Base-by-base conservation (phyloP, 768 basidiomycete species). In the Collybiopsis confluens region DNA sequence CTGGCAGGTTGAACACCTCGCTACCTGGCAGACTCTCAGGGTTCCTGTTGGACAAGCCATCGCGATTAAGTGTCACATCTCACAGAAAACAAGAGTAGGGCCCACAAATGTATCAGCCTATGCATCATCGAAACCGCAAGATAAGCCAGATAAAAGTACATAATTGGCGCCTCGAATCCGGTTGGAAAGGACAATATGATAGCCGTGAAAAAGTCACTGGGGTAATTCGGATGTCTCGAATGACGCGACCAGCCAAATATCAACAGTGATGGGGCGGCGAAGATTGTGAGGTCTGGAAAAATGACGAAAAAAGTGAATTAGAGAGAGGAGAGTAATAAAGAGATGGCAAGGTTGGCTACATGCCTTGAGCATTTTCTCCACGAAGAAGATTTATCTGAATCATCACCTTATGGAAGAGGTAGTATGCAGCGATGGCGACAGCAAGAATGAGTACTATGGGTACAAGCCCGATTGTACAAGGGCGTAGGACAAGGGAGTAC, bases 221-320 rank as follows among this genome's bases (percentile, higher is more conserved):
- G n/a, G n/a, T n/a, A n/a, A n/a, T n/a, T n/a, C n/a, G n/a, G n/a
- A n/a, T n/a, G n/a, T n/a, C n/a, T n/a, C 0, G 90, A 95, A 47
- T 79, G 70, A 8, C 95, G 95, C 97, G 96, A 99, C 97, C 97
- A 98, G 5, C 97, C 97, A 3, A 90, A 91, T 26, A 85, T 96
- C 24, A 99, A 78, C 30, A 99, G 77, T 67, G 83, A 80, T 58
- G 84, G 80, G 1, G 97, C 98, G 38, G 81, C 75, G 67, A 98
- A 81, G 63, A 71, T 95, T 57, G 78, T 70, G 20, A 96, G 73
- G 64, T 90, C 94, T 96, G 61, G n/a, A n/a, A n/a, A n/a, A n/a
- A n/a, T n/a, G n/a, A n/a, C n/a, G n/a, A n/a, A n/a, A n/a, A n/a
- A n/a, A 16, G 4, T 26, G 21, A 16, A 41, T 20, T 38, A 43